These are phyloP conservation scores for Mallotus japonicus DNA, from an alignment of 441 rosid genomes.

Conservation along the genomic window DNA sequence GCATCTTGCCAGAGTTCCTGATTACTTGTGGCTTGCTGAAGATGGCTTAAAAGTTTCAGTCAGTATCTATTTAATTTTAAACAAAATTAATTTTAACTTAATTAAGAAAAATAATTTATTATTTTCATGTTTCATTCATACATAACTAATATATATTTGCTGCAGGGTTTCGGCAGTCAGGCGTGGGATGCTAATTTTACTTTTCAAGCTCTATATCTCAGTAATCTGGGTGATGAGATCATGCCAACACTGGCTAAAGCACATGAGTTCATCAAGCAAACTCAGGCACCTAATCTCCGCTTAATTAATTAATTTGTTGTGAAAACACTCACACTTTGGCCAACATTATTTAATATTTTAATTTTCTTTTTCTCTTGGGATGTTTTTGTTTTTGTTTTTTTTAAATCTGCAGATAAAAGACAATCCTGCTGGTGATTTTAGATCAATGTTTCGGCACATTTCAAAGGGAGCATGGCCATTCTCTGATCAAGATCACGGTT, in stretches of 20 bases:
- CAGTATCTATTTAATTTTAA: background rate
- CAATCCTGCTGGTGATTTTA: slow-evolving; percentile 31
- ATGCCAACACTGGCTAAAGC: slow-evolving; percentile 38
- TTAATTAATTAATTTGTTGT: too few species aligned
- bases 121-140: too few species aligned
- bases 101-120: too few species aligned
- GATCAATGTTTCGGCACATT: slow-evolving; percentile 24
- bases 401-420: slow-evolving; percentile 20
- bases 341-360: too few species aligned
- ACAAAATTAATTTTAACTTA: too few species aligned
- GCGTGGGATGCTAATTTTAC: slow-evolving; percentile 47
- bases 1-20: slow-evolving; percentile 52
- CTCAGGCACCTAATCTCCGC: slow-evolving; percentile 33
- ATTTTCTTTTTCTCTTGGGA: too few species aligned
- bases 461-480: slow-evolving; percentile 34
- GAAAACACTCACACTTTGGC: too few species aligned
- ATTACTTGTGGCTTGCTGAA: slow-evolving; percentile 62
- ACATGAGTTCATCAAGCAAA: slow-evolving; percentile 43
- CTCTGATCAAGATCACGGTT: slow-evolving; percentile 35
- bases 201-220: slow-evolving; percentile 45
- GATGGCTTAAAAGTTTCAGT: slow-evolving; percentile 64
- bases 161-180: slow-evolving; percentile 51
- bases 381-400: slow-evolving; percentile 4
- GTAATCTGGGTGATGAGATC: slow-evolving; percentile 36
- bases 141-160: too few species aligned